Evolutionary conservation across 2,329 filamentous ascomycete species (phyloP), one percentile per base, ranked within the genome.

Genomic region (Davidsoniella neocaledoniae): DNA sequence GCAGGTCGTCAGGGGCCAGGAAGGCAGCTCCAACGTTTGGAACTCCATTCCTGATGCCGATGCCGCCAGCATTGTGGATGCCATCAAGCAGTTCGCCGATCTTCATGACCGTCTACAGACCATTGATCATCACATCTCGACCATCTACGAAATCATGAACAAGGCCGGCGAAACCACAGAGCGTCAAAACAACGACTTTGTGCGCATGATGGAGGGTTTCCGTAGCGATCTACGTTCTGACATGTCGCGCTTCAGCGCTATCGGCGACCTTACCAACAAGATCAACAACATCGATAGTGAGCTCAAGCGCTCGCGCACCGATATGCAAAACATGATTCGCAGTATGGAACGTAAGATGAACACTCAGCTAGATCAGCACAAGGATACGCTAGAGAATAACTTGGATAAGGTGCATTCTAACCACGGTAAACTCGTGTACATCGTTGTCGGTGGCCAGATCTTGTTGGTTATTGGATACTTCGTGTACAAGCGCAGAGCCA

Each of bases 91-190:
- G 63, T 90, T 95, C 61, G 72, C 74, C 33, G 88, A 95, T 61
- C 72, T 96, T 12, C 83, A 94, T 68, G 83, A 83, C 67, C 83
- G 87, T 29, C 68, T 96, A 16, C 86, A 88, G 63, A 72, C 69
- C 57, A 70, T 86, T 52, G 78, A 77, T 62, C 79, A 86, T 64
- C 79, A 83, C 58, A 66, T 86, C 40, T 70, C 71, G 17, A 73
- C 72, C 56, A 68, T 86, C 51, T 78, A 77, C 63, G 71, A 71
- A 40, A 66, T 76, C 50, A 63, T 81, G 39, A 67, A 71, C 9
- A 62, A 68, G 38, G 64, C 75, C 50, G 65, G 71, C 46, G 66
- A 67, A 51, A 62, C 72, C 37, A 66, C 70, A 55, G 74, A 81
- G 59, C 64, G 73, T 57, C 72, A 74, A 46, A 72, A 79, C 63